These are phyloP conservation scores for Taphrina wiesneri DNA, from an alignment of 1,139 yeast species.

Conservation along the genomic window DNA sequence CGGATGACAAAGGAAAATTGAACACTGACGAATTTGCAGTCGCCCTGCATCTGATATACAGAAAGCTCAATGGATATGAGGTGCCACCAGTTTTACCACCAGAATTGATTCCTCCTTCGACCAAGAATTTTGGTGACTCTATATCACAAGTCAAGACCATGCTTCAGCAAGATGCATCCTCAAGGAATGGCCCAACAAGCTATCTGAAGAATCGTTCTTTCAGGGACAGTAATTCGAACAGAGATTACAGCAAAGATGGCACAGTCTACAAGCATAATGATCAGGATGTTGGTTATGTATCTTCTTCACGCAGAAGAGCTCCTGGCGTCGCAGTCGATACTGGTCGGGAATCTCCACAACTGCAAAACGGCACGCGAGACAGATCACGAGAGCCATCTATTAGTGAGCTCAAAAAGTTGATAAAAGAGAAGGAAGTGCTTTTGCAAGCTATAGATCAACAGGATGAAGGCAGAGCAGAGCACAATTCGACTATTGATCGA, in stretches of 20 bases:
- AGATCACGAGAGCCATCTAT: slow-evolving; percentile 36
- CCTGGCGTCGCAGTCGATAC: neutral
- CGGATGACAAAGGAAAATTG: slow-evolving; percentile 82
- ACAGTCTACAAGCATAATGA: slow-evolving; percentile 69
- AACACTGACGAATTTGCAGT: slow-evolving; percentile 81
- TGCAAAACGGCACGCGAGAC: neutral
- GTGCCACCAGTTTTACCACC: slow-evolving; percentile 61
- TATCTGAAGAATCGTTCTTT: slow-evolving; percentile 41
- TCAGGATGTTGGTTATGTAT: slow-evolving; percentile 61
- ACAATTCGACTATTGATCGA: slow-evolving; percentile 48
- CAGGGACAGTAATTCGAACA: slow-evolving; percentile 40
- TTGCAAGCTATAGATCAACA: slow-evolving; percentile 71
- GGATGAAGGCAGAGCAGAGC: slow-evolving; percentile 56
- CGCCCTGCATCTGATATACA: slow-evolving; percentile 90
- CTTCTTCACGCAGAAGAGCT: slow-evolving; percentile 57
- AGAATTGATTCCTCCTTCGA: slow-evolving; percentile 52
- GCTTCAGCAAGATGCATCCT: slow-evolving; percentile 44
- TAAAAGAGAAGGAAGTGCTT: slow-evolving; percentile 68
- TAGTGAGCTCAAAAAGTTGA: slow-evolving; percentile 56
- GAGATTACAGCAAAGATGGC: slow-evolving; percentile 52
- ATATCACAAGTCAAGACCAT: slow-evolving; percentile 56
- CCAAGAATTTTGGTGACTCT: slow-evolving; percentile 55
- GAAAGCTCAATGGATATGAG: slow-evolving; percentile 70
- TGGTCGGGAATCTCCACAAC: slow-evolving; percentile 34
- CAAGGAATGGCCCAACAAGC: slow-evolving; percentile 33